These are phyloP conservation scores for Hypericum androsaemum DNA, from an alignment of 345 rosid genomes.

Conservation along the genomic window DNA sequence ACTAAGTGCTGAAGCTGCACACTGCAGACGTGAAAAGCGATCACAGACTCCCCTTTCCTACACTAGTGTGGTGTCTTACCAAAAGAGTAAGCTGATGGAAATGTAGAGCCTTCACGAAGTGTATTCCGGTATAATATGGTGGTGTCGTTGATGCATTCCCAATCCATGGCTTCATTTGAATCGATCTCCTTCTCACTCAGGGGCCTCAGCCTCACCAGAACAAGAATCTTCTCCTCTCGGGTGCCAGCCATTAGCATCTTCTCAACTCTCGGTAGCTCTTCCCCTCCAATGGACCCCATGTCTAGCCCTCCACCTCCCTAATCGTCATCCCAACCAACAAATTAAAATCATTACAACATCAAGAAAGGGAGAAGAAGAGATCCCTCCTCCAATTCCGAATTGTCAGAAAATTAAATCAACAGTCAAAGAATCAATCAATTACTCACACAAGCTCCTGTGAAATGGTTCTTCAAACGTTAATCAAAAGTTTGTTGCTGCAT, in stretches of 20 bases:
- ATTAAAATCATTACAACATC: conserved; percentile 12
- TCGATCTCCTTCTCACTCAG: conserved; percentile 73
- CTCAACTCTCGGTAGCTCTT: conserved; percentile 60
- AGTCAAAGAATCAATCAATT: conserved; percentile 12
- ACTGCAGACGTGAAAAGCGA: neutral
- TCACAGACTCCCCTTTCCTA: too few relatives aligned
- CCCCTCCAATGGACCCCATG: conserved; percentile 80
- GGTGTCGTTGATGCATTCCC: conserved; percentile 92
- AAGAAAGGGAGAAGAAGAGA: neutral
- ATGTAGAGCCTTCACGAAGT: conserved; percentile 87
- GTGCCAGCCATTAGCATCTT: conserved; percentile 49
- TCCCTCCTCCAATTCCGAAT: conserved; percentile 15
- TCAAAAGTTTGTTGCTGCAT: conserved; percentile 29
- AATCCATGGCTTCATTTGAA: conserved; percentile 71
- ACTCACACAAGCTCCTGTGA: conserved; percentile 17
- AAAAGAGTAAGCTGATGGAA: conserved; percentile 80
- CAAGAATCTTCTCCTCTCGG: conserved; percentile 82
- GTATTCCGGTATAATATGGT: conserved; percentile 82
- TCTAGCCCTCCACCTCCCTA: conserved; percentile 16
- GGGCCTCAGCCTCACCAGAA: conserved; percentile 89
- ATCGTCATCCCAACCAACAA: conserved; percentile 18
- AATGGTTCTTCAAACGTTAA: conserved; percentile 23
- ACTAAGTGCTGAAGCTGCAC: too few relatives aligned
- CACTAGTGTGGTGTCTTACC: conserved; percentile 36
- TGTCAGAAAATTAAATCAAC: conserved; percentile 16